These are phyloP conservation scores for Tetragonia tetragonoides DNA, from an alignment of 148 eudicot genomes.

Conservation along the genomic window DNA sequence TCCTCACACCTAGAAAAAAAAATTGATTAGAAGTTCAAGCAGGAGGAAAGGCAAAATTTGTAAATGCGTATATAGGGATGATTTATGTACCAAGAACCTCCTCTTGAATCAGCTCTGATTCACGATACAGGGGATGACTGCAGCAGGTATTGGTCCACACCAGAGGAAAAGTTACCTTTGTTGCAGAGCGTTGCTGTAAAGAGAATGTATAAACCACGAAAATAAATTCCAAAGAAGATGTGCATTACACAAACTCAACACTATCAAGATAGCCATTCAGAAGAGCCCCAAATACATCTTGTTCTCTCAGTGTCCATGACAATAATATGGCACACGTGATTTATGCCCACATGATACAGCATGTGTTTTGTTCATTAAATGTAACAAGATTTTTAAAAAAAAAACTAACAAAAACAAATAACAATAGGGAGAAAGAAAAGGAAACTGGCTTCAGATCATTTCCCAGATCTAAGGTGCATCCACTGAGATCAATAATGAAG, in stretches of 20 bases:
- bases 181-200: conserved; percentile 87
- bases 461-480: background rate
- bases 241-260: background rate
- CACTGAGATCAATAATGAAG: background rate
- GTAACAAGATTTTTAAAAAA: too few relatives aligned
- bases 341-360: background rate
- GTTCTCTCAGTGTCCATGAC: background rate
- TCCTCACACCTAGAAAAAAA: conserved; percentile 64
- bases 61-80: background rate
- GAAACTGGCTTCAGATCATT: background rate
- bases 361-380: too few relatives aligned
- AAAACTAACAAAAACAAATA: background rate
- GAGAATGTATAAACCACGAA: background rate
- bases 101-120: conserved; percentile 76
- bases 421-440: background rate
- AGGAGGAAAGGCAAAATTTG: background rate
- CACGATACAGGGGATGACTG: conserved; percentile 89
- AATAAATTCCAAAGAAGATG: background rate
- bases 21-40: background rate
- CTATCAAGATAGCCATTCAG: background rate
- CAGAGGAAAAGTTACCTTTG: conserved; percentile 92
- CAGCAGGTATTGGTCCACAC: conserved; percentile 99
- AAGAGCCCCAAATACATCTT: background rate
- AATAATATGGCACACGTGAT: background rate
- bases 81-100: conserved; percentile 56